Percentiles rank a stretch among this genome's conserved stretches.
Conservation (phyloP, 352 stramenopile genomes). For the Peronospora tabacina region DNA sequence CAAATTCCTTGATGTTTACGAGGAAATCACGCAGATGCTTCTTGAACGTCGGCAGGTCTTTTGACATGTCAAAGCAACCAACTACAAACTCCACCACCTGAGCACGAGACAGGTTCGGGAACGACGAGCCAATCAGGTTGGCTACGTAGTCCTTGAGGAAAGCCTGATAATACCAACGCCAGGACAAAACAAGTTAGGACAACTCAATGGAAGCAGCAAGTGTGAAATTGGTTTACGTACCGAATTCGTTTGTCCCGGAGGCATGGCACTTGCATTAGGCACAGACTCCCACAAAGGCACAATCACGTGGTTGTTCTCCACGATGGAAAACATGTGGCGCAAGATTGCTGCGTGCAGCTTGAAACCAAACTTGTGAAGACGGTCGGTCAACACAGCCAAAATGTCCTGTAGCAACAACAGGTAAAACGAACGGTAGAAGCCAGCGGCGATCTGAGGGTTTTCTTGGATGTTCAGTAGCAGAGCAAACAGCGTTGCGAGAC, state of each 20-base stretch:
- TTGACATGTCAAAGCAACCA: conserved; percentile 95
- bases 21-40: conserved; percentile 99
- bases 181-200: not conserved
- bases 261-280: conserved; percentile 54
- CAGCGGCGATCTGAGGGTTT: conserved; percentile 90
- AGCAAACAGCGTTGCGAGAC: conserved; percentile 94
- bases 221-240: conserved; percentile 23
- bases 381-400: conserved; percentile 95
- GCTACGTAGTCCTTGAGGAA: conserved; percentile 97
- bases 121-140: conserved; percentile 94
- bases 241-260: conserved; percentile 70
- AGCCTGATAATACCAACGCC: conserved; percentile 19
- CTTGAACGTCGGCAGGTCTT: conserved; percentile 97
- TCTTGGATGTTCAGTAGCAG: conserved; percentile 94
- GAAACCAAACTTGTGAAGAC: conserved; percentile 98
- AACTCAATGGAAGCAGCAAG: not conserved
- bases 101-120: conserved; percentile 91
- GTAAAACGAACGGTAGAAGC: conserved; percentile 98
- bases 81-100: conserved; percentile 96
- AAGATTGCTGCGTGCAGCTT: conserved; percentile 97
- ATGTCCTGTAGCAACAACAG: conserved; percentile 92
- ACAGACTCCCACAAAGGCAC: conserved; percentile 93
- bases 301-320: conserved; percentile 94
- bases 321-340: conserved; percentile 96
- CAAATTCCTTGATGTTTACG: conserved; percentile 98